Percentiles rank a stretch among this genome's conserved stretches.
These are phyloP conservation scores for Claviceps digitariae DNA, from an alignment of 2,329 filamentous ascomycete species.

Conservation along the genomic window DNA sequence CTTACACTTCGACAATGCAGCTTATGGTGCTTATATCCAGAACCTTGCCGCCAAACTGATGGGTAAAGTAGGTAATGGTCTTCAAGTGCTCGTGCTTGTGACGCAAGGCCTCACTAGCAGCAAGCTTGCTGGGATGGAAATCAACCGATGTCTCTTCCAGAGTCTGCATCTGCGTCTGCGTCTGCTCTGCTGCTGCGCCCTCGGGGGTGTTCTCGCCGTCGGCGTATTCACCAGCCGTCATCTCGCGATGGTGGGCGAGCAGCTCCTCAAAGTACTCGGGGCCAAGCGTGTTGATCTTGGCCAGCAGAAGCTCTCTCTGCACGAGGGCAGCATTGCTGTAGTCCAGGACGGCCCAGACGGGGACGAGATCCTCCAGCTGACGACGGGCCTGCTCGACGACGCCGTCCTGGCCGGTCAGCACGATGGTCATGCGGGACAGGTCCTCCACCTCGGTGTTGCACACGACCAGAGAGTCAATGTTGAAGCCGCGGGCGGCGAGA, in stretches of 20 bases:
- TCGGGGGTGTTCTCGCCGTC: conserved; percentile 31
- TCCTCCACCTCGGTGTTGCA: conserved; percentile 97
- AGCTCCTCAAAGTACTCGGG: conserved; percentile 98
- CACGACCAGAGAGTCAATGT: conserved; percentile 95
- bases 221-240: conserved; percentile 35
- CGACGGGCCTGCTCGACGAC: conserved; percentile 94
- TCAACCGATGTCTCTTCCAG: conserved; percentile 43
- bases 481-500: conserved; percentile 90
- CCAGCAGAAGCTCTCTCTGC: conserved; percentile 86
- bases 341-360: conserved; percentile 95
- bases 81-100: conserved; percentile 97
- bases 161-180: too few species aligned
- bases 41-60: conserved; percentile 96
- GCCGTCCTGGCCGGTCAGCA: conserved; percentile 88
- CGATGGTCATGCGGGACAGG: conserved; percentile 96
- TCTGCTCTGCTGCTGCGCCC: conserved; percentile 16
- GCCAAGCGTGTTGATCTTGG: conserved; percentile 92
- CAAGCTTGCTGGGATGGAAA: conserved; percentile 82
- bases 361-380: conserved; percentile 91
- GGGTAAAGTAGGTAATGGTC: conserved; percentile 89
- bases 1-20: conserved; percentile 94
- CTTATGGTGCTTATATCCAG: conserved; percentile 96
- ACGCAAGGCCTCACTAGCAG: conserved; percentile 74
- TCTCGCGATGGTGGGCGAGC: conserved; percentile 88
- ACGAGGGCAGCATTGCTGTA: conserved; percentile 89